Evolutionary conservation across 257 asterid genomes (phyloP), one percentile per base, ranked within the genome.

Genomic region (Plantago major): DNA sequence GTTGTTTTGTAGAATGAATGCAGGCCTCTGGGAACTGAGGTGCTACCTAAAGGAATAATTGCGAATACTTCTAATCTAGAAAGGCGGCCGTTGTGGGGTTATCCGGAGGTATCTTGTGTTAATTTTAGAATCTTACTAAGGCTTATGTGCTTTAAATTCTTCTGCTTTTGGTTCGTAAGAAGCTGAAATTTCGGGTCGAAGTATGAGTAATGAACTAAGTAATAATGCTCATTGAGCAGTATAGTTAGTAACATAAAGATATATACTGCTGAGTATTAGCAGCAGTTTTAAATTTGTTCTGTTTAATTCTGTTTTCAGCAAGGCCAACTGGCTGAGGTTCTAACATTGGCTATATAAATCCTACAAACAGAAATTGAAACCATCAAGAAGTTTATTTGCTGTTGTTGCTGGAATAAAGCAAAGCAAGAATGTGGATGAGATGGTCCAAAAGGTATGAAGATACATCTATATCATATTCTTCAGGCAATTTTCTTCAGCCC

Each of bases 11-110:
- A 84, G 97, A 74, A 62, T 54, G 66, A 51, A 65, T 73, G 85
- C 78, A 87, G 83, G 70, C 85, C 85, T 71, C 72, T 74, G 60
- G 97, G 96, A 72, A 87, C 85, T 42, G 85, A 81, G 79, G 19
- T 77, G n/a, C 71, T 90, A 61, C 97, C 97, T 18, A 53, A 70
- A 73, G 90, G 97, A 40, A 81, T 90, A 61, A 74, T 90, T 46
- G 79, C 82, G 11, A 67, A 63, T 67, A 83, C 87, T 37, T 76
- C 97, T 38, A 83, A 90, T 79, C 72, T 90, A 73, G 96, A 87
- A 67, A 78, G 64, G 65, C 80, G 95, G 9, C 95, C 97, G 0
- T 67, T 87, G 46, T 90, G 97, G 95, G 97, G 97, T 54, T 71
- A 30, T 33, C 90, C 93, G n/a, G 63, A 84, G 97, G 97, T 90